phyloP scores from a whole-genome alignment of 345 rosid genomes.

The Acer yangbiense region DNA sequence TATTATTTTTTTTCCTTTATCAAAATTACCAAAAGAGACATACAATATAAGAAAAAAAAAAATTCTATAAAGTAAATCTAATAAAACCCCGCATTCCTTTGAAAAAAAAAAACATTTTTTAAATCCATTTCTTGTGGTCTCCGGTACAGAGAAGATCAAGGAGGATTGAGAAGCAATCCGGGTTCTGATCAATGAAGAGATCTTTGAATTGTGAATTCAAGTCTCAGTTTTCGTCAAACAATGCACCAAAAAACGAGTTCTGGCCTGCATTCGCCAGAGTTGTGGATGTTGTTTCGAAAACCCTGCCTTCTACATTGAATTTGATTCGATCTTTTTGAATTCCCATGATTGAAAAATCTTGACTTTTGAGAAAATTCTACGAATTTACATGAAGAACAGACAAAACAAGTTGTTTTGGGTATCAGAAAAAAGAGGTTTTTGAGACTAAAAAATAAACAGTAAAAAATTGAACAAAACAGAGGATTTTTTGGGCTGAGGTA shows the following conservation, averaged over 20 bases:
- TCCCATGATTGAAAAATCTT: slow-evolving; percentile 48
- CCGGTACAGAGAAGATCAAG: slow-evolving; percentile 98
- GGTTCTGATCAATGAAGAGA: slow-evolving; percentile 80
- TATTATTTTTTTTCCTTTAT: too few relatives aligned
- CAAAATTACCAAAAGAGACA: too few relatives aligned
- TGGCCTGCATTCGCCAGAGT: slow-evolving; percentile 94
- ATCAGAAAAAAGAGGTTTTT: background rate
- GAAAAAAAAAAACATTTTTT: too few relatives aligned
- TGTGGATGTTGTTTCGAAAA: slow-evolving; percentile 90
- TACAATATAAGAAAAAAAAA: too few relatives aligned
- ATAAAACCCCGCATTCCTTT: too few relatives aligned
- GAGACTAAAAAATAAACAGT: background rate
- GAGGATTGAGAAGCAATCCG: slow-evolving; percentile 86
- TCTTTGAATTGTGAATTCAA: slow-evolving; percentile 32
- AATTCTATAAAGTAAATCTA: too few relatives aligned
- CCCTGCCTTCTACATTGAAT: slow-evolving; percentile 89
- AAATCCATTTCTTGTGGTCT: slow-evolving; percentile 29
- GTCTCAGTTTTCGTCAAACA: slow-evolving; percentile 82
- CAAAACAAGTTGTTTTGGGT: background rate
- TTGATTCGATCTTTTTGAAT: slow-evolving; percentile 66
- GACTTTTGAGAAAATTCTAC: background rate
- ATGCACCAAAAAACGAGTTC: slow-evolving; percentile 80
- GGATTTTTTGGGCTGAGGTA: slow-evolving; percentile 15
- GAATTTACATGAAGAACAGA: background rate
- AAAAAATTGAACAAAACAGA: background rate